These are phyloP conservation scores for Discostella stelligeroides DNA, from an alignment of 108 stramenopile species.

Conservation along the genomic window DNA sequence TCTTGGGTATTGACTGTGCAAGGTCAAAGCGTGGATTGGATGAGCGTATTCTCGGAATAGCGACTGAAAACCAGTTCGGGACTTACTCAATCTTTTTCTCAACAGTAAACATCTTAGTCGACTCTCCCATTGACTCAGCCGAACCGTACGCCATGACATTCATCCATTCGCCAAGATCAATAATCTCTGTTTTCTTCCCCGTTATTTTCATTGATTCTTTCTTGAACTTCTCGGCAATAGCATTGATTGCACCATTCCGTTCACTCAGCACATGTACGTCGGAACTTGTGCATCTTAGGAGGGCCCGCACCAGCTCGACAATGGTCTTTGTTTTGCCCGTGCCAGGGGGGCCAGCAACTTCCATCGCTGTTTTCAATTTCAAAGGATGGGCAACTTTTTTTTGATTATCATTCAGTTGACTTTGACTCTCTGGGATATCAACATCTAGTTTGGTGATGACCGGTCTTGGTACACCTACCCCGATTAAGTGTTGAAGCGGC, in stretches of 20 bases:
- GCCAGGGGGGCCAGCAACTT: constrained; percentile 60
- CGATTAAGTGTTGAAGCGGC: constrained; percentile 46
- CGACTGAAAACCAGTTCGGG: background rate
- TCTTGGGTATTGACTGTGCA: no score
- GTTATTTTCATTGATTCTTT: constrained; percentile 15
- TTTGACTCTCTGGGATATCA: constrained; percentile 27
- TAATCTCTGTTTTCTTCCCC: constrained; percentile 14
- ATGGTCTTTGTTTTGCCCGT: constrained; percentile 62
- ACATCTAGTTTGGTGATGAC: constrained; percentile 29
- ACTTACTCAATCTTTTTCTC: constrained; percentile 47
- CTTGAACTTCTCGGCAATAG: constrained; percentile 57
- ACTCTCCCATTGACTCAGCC: constrained; percentile 38
- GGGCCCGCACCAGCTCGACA: constrained; percentile 48
- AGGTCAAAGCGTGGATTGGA: no score
- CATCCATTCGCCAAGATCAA: constrained; percentile 43
- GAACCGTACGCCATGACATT: constrained; percentile 46
- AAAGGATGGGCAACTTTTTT: constrained; percentile 52
- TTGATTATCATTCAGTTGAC: constrained; percentile 47
- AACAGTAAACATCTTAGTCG: constrained; percentile 45
- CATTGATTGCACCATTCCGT: constrained; percentile 62
- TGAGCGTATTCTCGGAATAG: background rate
- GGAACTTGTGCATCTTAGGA: constrained; percentile 44
- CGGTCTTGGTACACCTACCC: constrained; percentile 20
- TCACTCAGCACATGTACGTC: constrained; percentile 52
- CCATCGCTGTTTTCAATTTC: constrained; percentile 49